phyloP scores from a whole-genome alignment of 2,329 filamentous ascomycete genomes.

The Coccinonectria pachysandricola region DNA sequence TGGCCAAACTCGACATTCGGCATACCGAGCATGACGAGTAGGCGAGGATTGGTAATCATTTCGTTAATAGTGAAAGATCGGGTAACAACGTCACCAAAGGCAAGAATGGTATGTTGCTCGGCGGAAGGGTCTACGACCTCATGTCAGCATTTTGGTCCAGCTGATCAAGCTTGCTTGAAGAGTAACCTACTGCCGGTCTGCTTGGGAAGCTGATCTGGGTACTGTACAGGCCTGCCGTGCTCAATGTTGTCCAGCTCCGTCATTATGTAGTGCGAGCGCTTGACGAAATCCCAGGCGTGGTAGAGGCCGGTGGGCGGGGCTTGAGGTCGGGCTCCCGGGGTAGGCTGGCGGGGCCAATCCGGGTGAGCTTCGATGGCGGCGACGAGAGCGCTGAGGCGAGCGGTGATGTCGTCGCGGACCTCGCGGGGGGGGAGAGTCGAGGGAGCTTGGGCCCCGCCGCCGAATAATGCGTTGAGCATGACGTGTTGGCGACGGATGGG shows the following conservation, averaged over 20 bases:
- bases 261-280: constrained; percentile 31
- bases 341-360: constrained; percentile 19
- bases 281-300: constrained; percentile 32
- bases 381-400: constrained; percentile 18
- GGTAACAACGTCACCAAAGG: constrained; percentile 21
- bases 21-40: constrained; percentile 24
- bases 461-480: constrained; percentile 9
- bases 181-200: constrained; percentile 19
- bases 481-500: too few relatives aligned
- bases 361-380: constrained; percentile 21
- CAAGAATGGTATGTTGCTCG: constrained; percentile 14
- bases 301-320: constrained; percentile 23
- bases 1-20: constrained; percentile 20
- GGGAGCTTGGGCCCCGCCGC: constrained; percentile 7
- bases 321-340: too few relatives aligned
- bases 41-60: constrained; percentile 20
- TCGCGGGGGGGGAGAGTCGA: constrained; percentile 14
- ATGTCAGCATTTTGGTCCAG: too few relatives aligned
- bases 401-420: constrained; percentile 16
- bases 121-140: constrained; percentile 11
- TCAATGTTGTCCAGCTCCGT: constrained; percentile 30
- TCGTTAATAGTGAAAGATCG: constrained; percentile 22
- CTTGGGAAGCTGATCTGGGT: constrained; percentile 26
- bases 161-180: too few relatives aligned
- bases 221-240: constrained; percentile 20